Conservation (phyloP, 2,329 filamentous ascomycete genomes). For the Sporothrix dimorphospora region DNA sequence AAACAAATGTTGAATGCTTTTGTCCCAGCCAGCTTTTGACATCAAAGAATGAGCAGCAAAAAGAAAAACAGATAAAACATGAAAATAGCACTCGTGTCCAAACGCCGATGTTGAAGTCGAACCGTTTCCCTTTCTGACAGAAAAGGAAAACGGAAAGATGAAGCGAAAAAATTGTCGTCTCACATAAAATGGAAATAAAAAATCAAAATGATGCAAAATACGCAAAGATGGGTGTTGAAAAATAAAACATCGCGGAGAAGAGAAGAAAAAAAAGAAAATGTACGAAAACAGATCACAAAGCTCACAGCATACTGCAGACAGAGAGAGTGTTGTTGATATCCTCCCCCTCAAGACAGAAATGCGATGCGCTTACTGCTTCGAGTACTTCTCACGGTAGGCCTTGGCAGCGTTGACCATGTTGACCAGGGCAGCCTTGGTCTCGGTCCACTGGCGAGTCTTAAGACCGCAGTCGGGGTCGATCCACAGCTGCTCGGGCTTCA, state of each 20-base stretch:
- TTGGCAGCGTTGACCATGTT: conserved; percentile 99
- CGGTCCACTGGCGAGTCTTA: conserved; percentile 98
- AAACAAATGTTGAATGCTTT: conserved; percentile 33
- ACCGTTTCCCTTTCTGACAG: conserved; percentile 10
- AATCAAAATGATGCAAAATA: conserved; percentile 10
- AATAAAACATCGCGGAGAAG: conserved; percentile 19
- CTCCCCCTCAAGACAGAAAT: not conserved
- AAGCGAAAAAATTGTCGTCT: conserved; percentile 31
- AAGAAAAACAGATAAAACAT: conserved; percentile 35
- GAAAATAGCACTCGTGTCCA: conserved; percentile 32
- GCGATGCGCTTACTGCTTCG: conserved; percentile 55
- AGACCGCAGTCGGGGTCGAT: conserved; percentile 99
- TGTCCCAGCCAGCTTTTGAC: conserved; percentile 19
- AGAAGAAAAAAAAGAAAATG: not conserved
- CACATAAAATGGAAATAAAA: conserved; percentile 30
- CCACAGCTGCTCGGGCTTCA: conserved; percentile 99
- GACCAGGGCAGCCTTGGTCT: conserved; percentile 93
- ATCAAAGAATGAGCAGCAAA: not conserved
- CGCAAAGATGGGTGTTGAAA: conserved; percentile 17
- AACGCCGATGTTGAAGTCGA: conserved; percentile 37
- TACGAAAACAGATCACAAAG: not conserved
- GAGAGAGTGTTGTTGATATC: conserved; percentile 15
- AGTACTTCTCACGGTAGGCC: conserved; percentile 89
- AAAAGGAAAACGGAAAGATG: conserved; percentile 28
- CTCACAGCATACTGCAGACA: not conserved